These are phyloP conservation scores for Yarrowia alimentaria DNA, from an alignment of 805 yeast genomes.

Conservation along the genomic window DNA sequence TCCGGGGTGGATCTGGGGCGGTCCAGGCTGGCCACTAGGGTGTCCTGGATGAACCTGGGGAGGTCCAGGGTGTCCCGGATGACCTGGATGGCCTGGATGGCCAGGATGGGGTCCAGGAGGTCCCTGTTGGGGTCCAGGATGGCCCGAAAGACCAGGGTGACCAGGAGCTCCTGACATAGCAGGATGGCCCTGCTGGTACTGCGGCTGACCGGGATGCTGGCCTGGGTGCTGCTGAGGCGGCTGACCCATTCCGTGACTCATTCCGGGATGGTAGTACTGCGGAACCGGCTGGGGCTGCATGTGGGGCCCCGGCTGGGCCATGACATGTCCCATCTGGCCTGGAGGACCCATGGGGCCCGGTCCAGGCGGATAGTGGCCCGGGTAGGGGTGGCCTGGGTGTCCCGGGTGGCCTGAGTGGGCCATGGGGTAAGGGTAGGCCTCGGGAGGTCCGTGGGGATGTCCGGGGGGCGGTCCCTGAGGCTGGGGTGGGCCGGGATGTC, in stretches of 20 bases:
- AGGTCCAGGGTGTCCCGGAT: neutral
- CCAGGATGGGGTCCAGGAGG: neutral
- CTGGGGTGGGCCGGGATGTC: neutral
- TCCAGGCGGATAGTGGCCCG: neutral
- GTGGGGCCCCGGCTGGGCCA: neutral
- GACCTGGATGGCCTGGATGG: neutral
- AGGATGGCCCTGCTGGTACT: too few relatives aligned
- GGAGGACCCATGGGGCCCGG: neutral
- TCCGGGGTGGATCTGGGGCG: too few relatives aligned
- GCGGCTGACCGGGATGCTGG: neutral
- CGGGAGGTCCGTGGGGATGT: conserved; percentile 2
- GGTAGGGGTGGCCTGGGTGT: conserved; percentile 3
- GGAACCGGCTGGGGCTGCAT: neutral
- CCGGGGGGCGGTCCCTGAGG: too few relatives aligned
- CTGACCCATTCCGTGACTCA: too few relatives aligned
- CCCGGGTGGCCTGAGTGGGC: conserved; percentile 14
- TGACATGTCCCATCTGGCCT: too few relatives aligned
- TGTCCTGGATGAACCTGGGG: conserved; percentile 1
- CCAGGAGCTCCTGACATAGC: too few relatives aligned
- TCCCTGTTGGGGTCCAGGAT: too few relatives aligned
- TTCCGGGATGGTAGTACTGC: neutral
- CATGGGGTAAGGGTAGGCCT: conserved; percentile 25
- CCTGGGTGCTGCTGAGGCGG: neutral
- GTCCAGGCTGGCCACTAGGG: too few relatives aligned
- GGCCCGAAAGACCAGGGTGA: too few relatives aligned